phyloP scores from a whole-genome alignment of 192 early-diverging fungal species.

The Spinellus fusiger region DNA sequence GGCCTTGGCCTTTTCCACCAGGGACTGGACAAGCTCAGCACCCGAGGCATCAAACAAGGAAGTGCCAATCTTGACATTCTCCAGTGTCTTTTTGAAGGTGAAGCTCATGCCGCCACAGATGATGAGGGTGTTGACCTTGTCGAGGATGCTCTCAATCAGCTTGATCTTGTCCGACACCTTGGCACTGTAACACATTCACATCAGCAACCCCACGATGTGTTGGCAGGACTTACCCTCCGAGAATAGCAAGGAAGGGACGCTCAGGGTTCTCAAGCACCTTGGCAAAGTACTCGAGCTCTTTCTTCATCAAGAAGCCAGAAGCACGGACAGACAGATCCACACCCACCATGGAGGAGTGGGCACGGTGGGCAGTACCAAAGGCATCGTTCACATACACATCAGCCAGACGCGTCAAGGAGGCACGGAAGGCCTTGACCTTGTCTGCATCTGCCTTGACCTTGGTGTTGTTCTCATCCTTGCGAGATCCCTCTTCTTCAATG shows the following conservation, averaged over 20 bases:
- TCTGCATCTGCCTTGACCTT: slow-evolving; percentile 83
- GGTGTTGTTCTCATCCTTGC: slow-evolving; percentile 84
- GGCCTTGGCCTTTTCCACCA: slow-evolving; percentile 86
- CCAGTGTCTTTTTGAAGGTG: slow-evolving; percentile 92
- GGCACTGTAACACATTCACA: slow-evolving; percentile 47
- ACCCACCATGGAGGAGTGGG: slow-evolving; percentile 97
- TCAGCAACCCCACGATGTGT: background rate
- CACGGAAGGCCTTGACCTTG: slow-evolving; percentile 82
- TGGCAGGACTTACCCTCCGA: slow-evolving; percentile 63
- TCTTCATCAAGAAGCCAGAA: slow-evolving; percentile 97
- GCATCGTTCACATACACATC: slow-evolving; percentile 99
- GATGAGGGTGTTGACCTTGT: slow-evolving; percentile 87
- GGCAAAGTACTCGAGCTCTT: slow-evolving; percentile 98
- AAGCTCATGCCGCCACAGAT: slow-evolving; percentile 95
- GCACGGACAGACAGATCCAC: slow-evolving; percentile 85
- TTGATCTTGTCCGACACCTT: slow-evolving; percentile 99
- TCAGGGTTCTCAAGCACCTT: slow-evolving; percentile 92
- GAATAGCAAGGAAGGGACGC: slow-evolving; percentile 91
- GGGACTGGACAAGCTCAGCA: slow-evolving; percentile 69
- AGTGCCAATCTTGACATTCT: slow-evolving; percentile 83
- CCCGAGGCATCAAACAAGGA: slow-evolving; percentile 90
- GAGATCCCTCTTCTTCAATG: slow-evolving; percentile 94
- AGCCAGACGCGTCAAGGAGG: slow-evolving; percentile 86
- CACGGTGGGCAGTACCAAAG: slow-evolving; percentile 98
- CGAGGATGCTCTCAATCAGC: slow-evolving; percentile 94